Percentiles rank a stretch among this genome's conserved stretches.
phyloP scores from a whole-genome alignment of 164 flowering plant genomes.

The Paratinospora sagittata region DNA sequence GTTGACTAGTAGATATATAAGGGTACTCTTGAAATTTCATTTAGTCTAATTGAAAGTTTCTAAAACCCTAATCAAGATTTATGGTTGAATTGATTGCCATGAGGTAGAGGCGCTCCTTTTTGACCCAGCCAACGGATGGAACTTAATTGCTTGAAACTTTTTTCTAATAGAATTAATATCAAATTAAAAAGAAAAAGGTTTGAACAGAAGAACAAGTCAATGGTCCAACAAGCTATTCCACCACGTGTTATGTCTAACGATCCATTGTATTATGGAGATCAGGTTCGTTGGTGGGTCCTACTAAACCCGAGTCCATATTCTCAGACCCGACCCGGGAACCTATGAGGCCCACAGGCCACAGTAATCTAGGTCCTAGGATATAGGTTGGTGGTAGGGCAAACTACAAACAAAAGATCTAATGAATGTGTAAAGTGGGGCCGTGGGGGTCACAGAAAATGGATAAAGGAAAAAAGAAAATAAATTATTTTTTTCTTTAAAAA shows the following conservation, averaged over 20 bases:
- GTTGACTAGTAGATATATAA: no score
- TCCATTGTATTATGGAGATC: background rate
- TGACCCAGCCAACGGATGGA: background rate
- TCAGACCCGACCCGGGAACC: background rate
- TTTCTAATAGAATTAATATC: background rate
- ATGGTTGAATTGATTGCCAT: background rate
- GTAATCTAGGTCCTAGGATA: background rate
- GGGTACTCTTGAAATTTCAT: background rate
- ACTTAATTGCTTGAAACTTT: background rate
- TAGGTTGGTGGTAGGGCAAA: no score
- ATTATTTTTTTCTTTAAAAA: no score
- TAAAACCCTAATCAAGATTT: background rate
- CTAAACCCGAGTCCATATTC: background rate
- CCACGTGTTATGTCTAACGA: background rate
- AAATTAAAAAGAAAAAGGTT: no score
- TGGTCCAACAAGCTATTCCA: background rate
- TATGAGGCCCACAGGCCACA: background rate
- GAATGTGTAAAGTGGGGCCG: no score
- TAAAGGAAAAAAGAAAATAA: no score
- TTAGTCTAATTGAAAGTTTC: background rate
- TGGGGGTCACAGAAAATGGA: no score
- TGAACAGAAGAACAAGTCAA: no score
- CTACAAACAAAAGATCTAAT: no score
- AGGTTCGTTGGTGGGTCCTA: background rate
- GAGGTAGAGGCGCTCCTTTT: background rate